These are phyloP conservation scores for Backusella sp. DNA, from an alignment of 192 early-diverging fungal genomes.

Conservation along the genomic window DNA sequence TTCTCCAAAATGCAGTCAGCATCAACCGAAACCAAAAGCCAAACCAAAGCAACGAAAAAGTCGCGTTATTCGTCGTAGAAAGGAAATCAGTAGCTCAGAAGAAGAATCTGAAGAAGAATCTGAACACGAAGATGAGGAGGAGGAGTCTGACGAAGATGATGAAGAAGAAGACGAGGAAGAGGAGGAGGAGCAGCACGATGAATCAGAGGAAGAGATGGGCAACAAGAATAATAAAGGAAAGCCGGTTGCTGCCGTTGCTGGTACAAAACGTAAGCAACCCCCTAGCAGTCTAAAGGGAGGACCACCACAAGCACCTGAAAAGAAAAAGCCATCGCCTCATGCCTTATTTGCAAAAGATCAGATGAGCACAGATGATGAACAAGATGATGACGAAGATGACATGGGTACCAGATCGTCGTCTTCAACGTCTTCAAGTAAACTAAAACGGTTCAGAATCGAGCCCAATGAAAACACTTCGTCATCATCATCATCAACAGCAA, in stretches of 20 bases:
- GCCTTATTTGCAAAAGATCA: constrained; percentile 20
- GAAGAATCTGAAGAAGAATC: background rate
- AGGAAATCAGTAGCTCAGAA: background rate
- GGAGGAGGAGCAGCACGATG: background rate
- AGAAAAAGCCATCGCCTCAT: background rate
- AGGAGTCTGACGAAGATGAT: constrained; percentile 13
- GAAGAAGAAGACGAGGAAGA: constrained; percentile 13
- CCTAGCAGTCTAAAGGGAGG: constrained; percentile 9
- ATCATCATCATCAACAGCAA: background rate
- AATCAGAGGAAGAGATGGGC: constrained; percentile 9
- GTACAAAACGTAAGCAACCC: background rate
- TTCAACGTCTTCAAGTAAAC: background rate
- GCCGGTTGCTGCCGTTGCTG: background rate
- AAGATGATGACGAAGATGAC: constrained; percentile 23
- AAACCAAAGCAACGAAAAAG: background rate
- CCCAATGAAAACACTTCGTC: too few relatives aligned
- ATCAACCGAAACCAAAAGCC: constrained; percentile 11
- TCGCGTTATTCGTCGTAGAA: background rate
- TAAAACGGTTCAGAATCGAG: background rate
- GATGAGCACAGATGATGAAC: constrained; percentile 11
- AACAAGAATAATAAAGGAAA: constrained; percentile 4
- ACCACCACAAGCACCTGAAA: background rate
- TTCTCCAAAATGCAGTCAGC: constrained; percentile 9
- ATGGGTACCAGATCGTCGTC: constrained; percentile 14
- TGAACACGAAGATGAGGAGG: constrained; percentile 16